phyloP scores from a whole-genome alignment of 129 eudicot genomes.

The Ambrosia artemisiifolia region DNA sequence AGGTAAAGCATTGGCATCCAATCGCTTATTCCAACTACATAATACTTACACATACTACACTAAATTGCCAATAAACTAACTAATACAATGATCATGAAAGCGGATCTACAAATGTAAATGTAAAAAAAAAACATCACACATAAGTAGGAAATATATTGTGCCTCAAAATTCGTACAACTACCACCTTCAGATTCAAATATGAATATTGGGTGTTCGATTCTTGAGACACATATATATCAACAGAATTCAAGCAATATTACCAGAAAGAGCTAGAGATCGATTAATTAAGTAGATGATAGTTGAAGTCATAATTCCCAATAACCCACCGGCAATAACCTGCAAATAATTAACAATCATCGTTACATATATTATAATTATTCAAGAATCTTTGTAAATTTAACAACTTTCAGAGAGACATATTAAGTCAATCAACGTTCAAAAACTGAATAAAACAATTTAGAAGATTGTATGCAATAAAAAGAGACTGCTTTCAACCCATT shows the following conservation, averaged over 20 bases:
- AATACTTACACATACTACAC: constrained; percentile 12
- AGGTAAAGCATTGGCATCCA: constrained; percentile 3
- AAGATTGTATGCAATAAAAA: not conserved
- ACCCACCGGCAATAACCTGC: constrained; percentile 68
- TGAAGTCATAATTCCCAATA: constrained; percentile 55
- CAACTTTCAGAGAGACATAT: too few relatives aligned
- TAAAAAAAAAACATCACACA: constrained; percentile 11
- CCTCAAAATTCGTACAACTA: not conserved
- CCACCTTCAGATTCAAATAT: constrained; percentile 14
- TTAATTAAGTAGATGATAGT: constrained; percentile 34
- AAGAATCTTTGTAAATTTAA: not conserved
- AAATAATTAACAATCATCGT: not conserved
- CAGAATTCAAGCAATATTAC: constrained; percentile 24
- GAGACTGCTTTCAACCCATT: not conserved
- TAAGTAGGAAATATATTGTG: not conserved
- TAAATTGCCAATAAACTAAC: constrained; percentile 20
- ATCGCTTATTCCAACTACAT: constrained; percentile 14
- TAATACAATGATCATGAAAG: constrained; percentile 17
- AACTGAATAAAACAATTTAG: not conserved
- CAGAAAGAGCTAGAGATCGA: constrained; percentile 25
- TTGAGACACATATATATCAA: not conserved
- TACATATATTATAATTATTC: too few relatives aligned
- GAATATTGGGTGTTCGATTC: not conserved
- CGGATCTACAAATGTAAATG: not conserved
- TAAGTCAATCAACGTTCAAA: not conserved